Percentiles rank a stretch among this genome's conserved stretches.
These are phyloP conservation scores for Eucalyptus marginata DNA, from an alignment of 345 rosid species.

Conservation along the genomic window DNA sequence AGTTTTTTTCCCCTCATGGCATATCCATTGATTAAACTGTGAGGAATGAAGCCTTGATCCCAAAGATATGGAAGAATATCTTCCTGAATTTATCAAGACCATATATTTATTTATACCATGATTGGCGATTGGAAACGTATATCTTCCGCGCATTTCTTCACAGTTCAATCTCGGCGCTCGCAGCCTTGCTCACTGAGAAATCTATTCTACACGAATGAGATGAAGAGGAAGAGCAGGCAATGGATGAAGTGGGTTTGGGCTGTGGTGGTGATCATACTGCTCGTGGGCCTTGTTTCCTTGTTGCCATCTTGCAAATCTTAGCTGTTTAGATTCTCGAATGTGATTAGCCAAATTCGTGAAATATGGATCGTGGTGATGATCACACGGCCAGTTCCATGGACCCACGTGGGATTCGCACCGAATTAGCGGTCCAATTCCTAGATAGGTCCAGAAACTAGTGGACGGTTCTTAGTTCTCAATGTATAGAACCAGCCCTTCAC, in stretches of 20 bases:
- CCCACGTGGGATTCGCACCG: rapidly evolving
- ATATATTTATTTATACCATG: too few species aligned
- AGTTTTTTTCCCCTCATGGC: background rate
- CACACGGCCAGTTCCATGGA: background rate
- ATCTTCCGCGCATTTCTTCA: background rate
- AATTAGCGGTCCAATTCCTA: background rate
- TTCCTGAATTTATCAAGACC: too few species aligned
- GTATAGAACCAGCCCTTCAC: background rate
- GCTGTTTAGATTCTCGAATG: background rate
- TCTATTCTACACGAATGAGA: slow-evolving; percentile 53
- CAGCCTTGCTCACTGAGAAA: slow-evolving; percentile 9
- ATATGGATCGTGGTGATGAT: background rate
- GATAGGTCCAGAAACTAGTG: background rate
- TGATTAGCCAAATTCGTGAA: background rate
- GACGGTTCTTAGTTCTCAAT: background rate
- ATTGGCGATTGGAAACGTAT: background rate
- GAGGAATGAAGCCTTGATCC: background rate
- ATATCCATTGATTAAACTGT: background rate
- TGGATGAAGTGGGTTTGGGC: slow-evolving; percentile 36
- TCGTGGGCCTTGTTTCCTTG: slow-evolving; percentile 54
- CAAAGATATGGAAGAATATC: background rate
- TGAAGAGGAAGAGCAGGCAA: slow-evolving; percentile 34
- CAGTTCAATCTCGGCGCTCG: background rate
- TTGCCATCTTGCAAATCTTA: slow-evolving; percentile 24
- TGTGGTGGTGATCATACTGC: slow-evolving; percentile 27